Conservation (phyloP, 129 eudicot genomes). For the Pulicaria dysenterica region DNA sequence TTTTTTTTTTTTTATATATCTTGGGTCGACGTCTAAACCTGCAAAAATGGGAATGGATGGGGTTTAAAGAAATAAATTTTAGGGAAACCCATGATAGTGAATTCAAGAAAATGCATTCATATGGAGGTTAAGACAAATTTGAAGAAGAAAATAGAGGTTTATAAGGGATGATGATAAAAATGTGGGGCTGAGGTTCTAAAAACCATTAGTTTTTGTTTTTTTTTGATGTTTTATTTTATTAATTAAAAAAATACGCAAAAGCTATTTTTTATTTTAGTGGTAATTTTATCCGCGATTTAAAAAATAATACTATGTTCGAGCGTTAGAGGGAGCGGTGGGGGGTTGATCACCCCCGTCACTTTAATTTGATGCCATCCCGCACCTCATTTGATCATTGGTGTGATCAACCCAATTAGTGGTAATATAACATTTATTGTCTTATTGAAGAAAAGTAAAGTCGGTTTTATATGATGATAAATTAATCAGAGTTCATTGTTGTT, state of each 20-base stretch:
- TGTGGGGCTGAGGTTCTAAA: constrained; percentile 26
- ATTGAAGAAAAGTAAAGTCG: no score
- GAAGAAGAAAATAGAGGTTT: constrained; percentile 14
- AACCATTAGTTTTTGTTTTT: constrained; percentile 25
- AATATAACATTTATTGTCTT: no score
- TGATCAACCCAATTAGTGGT: no score
- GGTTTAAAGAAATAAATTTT: constrained; percentile 36
- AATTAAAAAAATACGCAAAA: no score
- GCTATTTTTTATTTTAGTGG: constrained; percentile 5
- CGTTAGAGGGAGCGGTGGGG: no score
- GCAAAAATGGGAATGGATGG: constrained; percentile 32
- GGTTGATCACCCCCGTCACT: no score
- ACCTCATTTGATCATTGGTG: no score
- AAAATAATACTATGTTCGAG: no score
- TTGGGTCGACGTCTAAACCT: constrained; percentile 25
- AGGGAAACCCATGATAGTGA: constrained; percentile 40
- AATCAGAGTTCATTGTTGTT: no score
- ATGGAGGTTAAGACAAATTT: constrained; percentile 22
- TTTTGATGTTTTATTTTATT: not conserved
- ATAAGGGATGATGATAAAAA: constrained; percentile 24
- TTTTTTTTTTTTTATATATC: not conserved
- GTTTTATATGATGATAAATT: no score
- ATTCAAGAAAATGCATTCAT: constrained; percentile 13
- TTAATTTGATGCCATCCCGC: no score
- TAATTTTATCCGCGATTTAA: no score